Base-by-base conservation (phyloP, 108 stramenopile genomes). In the Fragilaria radians region DNA sequence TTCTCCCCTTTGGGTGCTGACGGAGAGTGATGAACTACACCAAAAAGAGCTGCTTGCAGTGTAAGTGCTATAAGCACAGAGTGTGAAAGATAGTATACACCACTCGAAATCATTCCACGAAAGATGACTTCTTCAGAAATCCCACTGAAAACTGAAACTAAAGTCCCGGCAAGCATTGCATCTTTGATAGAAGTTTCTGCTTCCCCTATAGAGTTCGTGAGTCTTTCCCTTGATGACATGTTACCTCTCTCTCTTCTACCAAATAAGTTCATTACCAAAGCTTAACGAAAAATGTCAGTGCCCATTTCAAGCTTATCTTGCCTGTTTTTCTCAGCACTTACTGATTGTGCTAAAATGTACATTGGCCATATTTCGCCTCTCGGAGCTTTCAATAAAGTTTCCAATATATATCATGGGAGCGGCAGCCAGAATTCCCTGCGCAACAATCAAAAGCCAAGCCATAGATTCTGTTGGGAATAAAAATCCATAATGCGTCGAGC, bases 111-210 rank as follows among this genome's bases (percentile, higher is more conserved):
- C 48, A 64, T 62, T 0, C 73, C 68, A 11, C 81, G 77, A 31
- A 82, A 82, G 0, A 78, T 53, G 11, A 82, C 22, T 67, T 82
- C 81, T 64, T 82, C 81, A 23, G 72, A 72, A 47, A 70, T 42
- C 0, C 74, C 74, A 7, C 77, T 73, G 11, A 57, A 48, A 1
- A 67, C 24, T 5, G 73, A 65, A 30, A 79, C 57, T 25, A 32
- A 31, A 25, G 48, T 31, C 32, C 68, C 42, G n/a, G 67, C 25
- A 0, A 50, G 4, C 55, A 71, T 42, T 11, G 67, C 70, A 24
- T 61, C 47, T 24, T 34, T 34, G 22, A 36, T 57, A 4, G 30
- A 1, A 28, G 9, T 55, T 23, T 52, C 3, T 4, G 3, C 52
- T 3, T 52, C 18, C 52, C 18, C 2, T 23, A 3, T 3, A 42